Conservation (phyloP, 2,329 filamentous ascomycete genomes). For the Aspergillus sp. region DNA sequence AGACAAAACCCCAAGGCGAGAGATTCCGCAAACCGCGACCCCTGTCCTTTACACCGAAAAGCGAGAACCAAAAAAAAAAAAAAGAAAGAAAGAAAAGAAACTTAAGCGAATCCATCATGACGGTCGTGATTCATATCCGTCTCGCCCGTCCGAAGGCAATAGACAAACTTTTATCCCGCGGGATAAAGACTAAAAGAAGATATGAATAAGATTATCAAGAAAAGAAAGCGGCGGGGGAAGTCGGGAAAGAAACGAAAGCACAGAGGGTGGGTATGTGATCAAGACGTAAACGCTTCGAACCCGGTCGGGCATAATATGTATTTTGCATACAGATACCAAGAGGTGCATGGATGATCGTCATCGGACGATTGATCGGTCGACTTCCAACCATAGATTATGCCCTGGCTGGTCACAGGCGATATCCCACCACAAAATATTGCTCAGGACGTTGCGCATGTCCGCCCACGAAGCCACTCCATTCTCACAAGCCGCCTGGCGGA, state of each 20-base stretch:
- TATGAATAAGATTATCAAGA: not conserved
- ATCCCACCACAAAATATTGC: conserved; percentile 35
- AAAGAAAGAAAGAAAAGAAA: not conserved
- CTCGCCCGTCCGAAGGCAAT: not conserved
- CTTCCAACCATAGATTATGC: conserved; percentile 27
- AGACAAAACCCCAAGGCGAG: not conserved
- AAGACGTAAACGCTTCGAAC: no score
- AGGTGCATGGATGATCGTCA: not conserved
- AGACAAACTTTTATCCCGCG: not conserved
- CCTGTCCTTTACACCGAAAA: not conserved
- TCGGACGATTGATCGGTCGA: conserved; percentile 5
- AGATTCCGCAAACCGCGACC: not conserved
- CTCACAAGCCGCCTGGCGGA: conserved; percentile 20
- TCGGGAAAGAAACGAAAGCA: not conserved
- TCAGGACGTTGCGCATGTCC: conserved; percentile 22
- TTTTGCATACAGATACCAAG: not conserved
- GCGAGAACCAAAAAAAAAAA: not conserved
- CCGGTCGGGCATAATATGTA: not conserved
- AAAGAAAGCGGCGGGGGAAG: not conserved
- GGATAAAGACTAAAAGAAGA: not conserved
- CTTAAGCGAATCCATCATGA: not conserved
- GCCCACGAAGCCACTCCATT: conserved; percentile 24
- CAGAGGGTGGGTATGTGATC: not conserved
- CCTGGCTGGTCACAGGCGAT: conserved; percentile 32
- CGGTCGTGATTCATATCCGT: conserved; percentile 7